Base-by-base conservation (phyloP, 331 rosid genomes). In the Prunus yedoensis region DNA sequence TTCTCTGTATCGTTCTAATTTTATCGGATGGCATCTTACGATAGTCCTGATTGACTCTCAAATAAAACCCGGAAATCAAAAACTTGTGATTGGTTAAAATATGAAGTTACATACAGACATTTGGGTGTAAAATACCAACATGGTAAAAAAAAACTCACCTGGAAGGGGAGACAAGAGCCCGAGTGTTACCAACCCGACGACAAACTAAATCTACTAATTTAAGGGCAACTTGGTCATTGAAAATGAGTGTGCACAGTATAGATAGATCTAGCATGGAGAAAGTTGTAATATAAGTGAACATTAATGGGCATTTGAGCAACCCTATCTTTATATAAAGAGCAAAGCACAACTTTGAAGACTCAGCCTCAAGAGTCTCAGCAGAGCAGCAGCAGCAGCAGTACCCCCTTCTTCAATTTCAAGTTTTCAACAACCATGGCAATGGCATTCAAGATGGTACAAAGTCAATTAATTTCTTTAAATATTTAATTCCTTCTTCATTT, bases 361-460 rank as follows among this genome's bases (percentile, higher is more conserved):
- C 79, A 65, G 61, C 64, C 25, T 35, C 0, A 20, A 20, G 27
- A 60, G 35, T 63, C 65, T 25, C n/a, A 16, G 18, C 46, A 14
- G 2, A 13, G 16, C 63, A 57, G 63, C 12, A 21, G 28, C 63
- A 21, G 5, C 23, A 52, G 57, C 21, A 17, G 18, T 21, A 1
- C 68, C 25, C 45, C 68, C 12, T 61, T 72, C 60, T 38, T 38
- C 78, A 73, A 41, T 17, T 54, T 32, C 75, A 75, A 27, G 32
- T 18, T 38, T 47, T 43, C 77, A 74, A 17, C 78, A 83, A 85
- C 91, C 84, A 94, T 94, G 99, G 99, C 99, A 73, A 94, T 94
- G 99, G 99, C 99, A 66, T 94, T 92, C 97, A 94, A 94, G 85
- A 94, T 94, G 99, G 99, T 94, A 87, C 46, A 8, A 2, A 32